Evolutionary conservation across 495 filamentous ascomycete genomes (phyloP).

Genomic region (Tuber aestivum): DNA sequence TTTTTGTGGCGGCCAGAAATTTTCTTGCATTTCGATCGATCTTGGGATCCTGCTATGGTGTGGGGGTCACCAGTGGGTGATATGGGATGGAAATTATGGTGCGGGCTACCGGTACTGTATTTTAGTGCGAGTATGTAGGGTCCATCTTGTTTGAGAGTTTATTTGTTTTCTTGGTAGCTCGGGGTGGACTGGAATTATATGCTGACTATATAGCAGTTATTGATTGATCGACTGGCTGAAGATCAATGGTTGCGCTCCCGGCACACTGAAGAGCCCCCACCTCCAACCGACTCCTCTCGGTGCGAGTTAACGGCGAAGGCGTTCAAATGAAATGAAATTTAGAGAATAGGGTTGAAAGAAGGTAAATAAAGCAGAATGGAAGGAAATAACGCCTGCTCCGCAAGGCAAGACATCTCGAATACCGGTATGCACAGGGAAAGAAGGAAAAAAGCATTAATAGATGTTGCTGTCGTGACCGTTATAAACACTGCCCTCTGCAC

Average conservation of each 20-base stretch:
- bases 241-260: neutral
- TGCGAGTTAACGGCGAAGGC: neutral
- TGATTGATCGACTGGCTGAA: neutral
- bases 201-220: neutral
- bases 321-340: neutral
- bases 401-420: neutral
- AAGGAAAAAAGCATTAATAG: neutral
- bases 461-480: neutral
- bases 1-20: neutral
- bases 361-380: neutral
- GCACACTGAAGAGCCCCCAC: neutral
- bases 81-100: neutral
- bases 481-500: neutral
- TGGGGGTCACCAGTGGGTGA: neutral
- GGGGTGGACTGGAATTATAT: neutral
- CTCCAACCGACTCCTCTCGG: neutral
- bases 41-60: neutral
- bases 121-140: neutral
- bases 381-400: neutral
- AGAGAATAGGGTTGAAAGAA: neutral
- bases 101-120: neutral
- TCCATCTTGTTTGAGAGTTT: neutral
- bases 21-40: neutral
- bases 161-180: neutral
- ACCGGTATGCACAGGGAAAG: neutral